Base-by-base conservation (phyloP, 768 basidiomycete genomes). In the Podaxis rugospora region DNA sequence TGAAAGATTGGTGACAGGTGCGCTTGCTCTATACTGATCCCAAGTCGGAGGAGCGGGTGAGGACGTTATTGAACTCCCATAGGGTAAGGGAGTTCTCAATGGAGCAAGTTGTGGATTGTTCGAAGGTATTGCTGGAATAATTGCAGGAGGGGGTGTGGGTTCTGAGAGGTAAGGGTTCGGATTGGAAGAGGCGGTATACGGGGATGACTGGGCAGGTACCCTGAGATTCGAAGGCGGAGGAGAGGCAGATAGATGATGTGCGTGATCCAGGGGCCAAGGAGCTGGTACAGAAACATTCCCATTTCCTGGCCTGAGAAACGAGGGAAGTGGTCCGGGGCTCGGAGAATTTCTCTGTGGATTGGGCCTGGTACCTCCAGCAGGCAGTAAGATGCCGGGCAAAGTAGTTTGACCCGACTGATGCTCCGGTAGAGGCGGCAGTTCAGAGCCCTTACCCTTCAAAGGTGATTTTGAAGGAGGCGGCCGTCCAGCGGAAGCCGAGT, bases 391-490 rank as follows among this genome's bases (percentile, higher is more conserved):
- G 14, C 52, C 54, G 42, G 58, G 63, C 6, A 63, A n/a, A 5
- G 42, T 7, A 37, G 52, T 16, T 39, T 54, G 44, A 7, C 21
- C 35, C 35, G 36, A 5, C 18, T 56, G 56, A 51, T 71, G 66
- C 11, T 71, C 72, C 0, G 78, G 79, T 23, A 79, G 66, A 16
- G 80, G 76, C 11, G 82, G 80, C 10, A 82, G 70, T 5, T 73
- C 64, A 39, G 74, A 70, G 21, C 74, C 65, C 32, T 68, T 63
- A 6, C 66, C 65, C 40, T 62, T 63, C 4, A 66, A 57, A 35
- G 67, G 67, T 39, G 39, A 61, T 52, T 53, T 18, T 27, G 55
- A 50, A 32, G 55, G 18, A 37, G 7, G 35, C 42, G 54, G 58
- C n/a, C 47, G 13, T 53, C 27, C 62, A 40, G 52, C 32, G 23